A percentile compares a stretch with the other conserved stretches of the same genome.
Evolutionary conservation across 495 filamentous ascomycete genomes (phyloP).

Genomic region (Talaromyces proteolyticus): DNA sequence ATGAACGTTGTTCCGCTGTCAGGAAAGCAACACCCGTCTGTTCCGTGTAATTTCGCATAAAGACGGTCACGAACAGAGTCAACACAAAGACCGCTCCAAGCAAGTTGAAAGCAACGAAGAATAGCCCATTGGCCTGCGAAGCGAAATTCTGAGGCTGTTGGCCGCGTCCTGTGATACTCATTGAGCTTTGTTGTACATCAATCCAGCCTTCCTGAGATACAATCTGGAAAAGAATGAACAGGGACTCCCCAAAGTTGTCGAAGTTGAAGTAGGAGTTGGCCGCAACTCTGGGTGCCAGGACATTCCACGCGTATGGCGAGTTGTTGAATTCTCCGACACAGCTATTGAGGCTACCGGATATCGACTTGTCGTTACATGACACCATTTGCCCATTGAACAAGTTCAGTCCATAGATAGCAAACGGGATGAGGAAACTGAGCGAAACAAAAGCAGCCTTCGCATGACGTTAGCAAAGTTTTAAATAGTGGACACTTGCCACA

Average conservation of each 20-base stretch:
- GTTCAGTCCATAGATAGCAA: conserved; percentile 92
- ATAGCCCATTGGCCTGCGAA: conserved; percentile 79
- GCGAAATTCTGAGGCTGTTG: conserved; percentile 61
- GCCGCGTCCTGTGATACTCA: conserved; percentile 73
- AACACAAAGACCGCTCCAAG: conserved; percentile 95
- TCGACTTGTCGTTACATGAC: conserved; percentile 67
- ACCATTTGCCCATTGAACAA: conserved; percentile 82
- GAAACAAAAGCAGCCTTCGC: conserved; percentile 80
- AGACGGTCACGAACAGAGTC: conserved; percentile 97
- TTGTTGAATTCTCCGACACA: conserved; percentile 80
- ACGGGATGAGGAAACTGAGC: conserved; percentile 88
- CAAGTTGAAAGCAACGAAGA: conserved; percentile 96
- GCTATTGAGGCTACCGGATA: conserved; percentile 47
- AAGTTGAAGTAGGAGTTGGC: conserved; percentile 85
- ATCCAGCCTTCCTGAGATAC: conserved; percentile 98
- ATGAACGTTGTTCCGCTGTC: conserved; percentile 93
- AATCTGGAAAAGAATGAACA: conserved; percentile 98
- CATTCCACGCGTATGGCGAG: conserved; percentile 72
- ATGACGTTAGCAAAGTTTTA: conserved; percentile 6
- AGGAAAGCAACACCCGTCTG: conserved; percentile 96
- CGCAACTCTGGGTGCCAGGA: conserved; percentile 75
- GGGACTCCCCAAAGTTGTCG: conserved; percentile 83
- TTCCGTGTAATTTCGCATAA: conserved; percentile 99
- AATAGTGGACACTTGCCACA: neutral
- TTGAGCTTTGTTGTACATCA: conserved; percentile 78